phyloP scores from a whole-genome alignment of 164 flowering plant species.

The Piper longum region DNA sequence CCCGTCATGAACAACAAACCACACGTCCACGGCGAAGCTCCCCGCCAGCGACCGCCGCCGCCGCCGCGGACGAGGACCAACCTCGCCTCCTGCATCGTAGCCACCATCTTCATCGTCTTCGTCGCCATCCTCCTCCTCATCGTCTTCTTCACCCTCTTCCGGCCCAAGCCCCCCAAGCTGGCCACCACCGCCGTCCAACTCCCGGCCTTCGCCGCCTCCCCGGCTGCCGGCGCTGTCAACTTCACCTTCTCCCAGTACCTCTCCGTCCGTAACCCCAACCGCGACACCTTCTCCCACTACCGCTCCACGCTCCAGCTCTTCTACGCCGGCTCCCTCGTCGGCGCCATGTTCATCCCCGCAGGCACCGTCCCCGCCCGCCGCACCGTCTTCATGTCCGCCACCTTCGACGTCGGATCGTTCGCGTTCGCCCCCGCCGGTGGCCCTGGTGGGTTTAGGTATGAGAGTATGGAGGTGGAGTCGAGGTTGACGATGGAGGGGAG shows the following conservation, averaged over 20 bases:
- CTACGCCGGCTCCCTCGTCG: conserved; percentile 62
- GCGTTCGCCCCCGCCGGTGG: conserved; percentile 23
- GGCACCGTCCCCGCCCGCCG: conserved; percentile 59
- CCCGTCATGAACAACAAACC: background rate
- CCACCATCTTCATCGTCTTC: conserved; percentile 64
- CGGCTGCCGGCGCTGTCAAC: conserved; percentile 53
- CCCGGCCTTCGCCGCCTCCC: conserved; percentile 67
- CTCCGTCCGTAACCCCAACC: conserved; percentile 71
- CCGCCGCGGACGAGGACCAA: conserved; percentile 44
- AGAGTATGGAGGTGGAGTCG: conserved; percentile 58
- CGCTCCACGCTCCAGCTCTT: conserved; percentile 77
- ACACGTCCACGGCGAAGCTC: background rate
- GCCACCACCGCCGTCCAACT: conserved; percentile 58
- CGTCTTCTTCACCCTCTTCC: conserved; percentile 80
- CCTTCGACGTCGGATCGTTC: conserved; percentile 64
- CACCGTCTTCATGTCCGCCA: conserved; percentile 73
- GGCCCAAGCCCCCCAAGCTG: conserved; percentile 61
- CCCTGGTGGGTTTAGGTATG: conserved; percentile 18
- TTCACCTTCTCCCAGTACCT: conserved; percentile 84
- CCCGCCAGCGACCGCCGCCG: conserved; percentile 5
- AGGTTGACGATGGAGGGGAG: conserved; percentile 68
- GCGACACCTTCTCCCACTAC: conserved; percentile 72
- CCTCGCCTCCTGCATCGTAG: conserved; percentile 78
- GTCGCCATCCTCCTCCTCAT: conserved; percentile 39
- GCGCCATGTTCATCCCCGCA: conserved; percentile 94